Conservation (phyloP, 495 filamentous ascomycete species). For the Lasiosphaeriaceae sp. region DNA sequence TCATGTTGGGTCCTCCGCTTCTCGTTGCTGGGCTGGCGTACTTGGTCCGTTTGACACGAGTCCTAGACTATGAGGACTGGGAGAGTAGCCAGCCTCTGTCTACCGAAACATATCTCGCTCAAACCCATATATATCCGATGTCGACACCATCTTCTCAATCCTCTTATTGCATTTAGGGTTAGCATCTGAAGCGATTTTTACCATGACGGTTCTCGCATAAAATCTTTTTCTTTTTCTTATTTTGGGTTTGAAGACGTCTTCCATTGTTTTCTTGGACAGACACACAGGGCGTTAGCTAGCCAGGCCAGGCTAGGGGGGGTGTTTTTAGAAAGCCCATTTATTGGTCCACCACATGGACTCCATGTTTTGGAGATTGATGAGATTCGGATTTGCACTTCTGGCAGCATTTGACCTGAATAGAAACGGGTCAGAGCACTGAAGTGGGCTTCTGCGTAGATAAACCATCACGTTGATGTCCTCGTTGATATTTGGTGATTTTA, state of each 20-base stretch:
- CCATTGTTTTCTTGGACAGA: not conserved
- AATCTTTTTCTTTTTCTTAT: not conserved
- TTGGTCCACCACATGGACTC: too few species aligned
- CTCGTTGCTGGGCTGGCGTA: not conserved
- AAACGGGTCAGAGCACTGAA: too few species aligned
- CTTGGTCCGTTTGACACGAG: not conserved
- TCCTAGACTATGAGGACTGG: not conserved
- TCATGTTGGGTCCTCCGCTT: not conserved
- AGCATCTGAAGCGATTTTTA: not conserved
- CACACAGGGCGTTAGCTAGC: not conserved
- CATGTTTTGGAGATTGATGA: too few species aligned
- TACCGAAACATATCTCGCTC: not conserved
- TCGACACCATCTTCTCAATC: not conserved
- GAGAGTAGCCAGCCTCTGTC: not conserved
- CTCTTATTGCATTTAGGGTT: not conserved
- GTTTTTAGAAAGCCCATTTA: too few species aligned
- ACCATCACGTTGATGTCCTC: too few species aligned
- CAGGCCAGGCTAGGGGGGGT: not conserved
- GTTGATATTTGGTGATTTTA: too few species aligned
- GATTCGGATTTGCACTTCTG: too few species aligned
- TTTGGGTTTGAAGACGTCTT: too few species aligned
- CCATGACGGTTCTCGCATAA: not conserved
- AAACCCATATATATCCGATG: too few species aligned
- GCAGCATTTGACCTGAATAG: too few species aligned
- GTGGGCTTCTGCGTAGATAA: too few species aligned